Evolutionary conservation across 2,329 filamentous ascomycete genomes (phyloP), one percentile per base, ranked within the genome.

Genomic region (Coniochaeta prunicola): DNA sequence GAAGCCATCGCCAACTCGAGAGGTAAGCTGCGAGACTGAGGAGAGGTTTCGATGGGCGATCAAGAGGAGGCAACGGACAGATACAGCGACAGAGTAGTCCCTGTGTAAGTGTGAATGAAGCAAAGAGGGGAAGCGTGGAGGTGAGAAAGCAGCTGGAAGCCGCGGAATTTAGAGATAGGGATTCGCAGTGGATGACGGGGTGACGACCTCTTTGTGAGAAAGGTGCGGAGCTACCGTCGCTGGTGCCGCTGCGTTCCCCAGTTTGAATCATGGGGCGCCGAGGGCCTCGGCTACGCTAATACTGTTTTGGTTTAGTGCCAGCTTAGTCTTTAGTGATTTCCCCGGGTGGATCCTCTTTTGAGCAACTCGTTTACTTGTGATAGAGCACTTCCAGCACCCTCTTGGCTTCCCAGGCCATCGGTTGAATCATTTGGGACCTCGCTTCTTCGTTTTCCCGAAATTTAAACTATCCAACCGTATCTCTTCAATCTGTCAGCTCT

Each of bases 1-100:
- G 71, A 69, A 57, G 72, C 67, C 70, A 77, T 76, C 57, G 61
- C 59, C 66, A 53, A 56, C 21, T 45, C 36, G 57, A 58, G 56
- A 33, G 33, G 13, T 50, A 19, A n/a, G 53, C 30, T 50, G 45
- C 21, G 36, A n/a, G 36, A 38, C 15, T 38, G 3, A 17, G 36
- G 19, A 17, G 17, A 4, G 17, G 9, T n/a, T 38, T 4, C 24
- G 45, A 26, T 50, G n/a, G n/a, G n/a, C n/a, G n/a, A 50, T 50
- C 45, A 50, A 8, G 42, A 58, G 42, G 60, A 26, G 55, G 26
- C 21, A 38, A 34, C 42, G 40, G 36, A 17, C 36, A 38, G 45
- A 55, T 28, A 30, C 9, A 28, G 24, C n/a, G 19, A 57, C 26
- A 42, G 36, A 56, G 28, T 19, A 26, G 54, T 21, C n/a, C 4